These are phyloP conservation scores for Penicillium cataractarum DNA, from an alignment of 495 filamentous ascomycete species.

Conservation along the genomic window DNA sequence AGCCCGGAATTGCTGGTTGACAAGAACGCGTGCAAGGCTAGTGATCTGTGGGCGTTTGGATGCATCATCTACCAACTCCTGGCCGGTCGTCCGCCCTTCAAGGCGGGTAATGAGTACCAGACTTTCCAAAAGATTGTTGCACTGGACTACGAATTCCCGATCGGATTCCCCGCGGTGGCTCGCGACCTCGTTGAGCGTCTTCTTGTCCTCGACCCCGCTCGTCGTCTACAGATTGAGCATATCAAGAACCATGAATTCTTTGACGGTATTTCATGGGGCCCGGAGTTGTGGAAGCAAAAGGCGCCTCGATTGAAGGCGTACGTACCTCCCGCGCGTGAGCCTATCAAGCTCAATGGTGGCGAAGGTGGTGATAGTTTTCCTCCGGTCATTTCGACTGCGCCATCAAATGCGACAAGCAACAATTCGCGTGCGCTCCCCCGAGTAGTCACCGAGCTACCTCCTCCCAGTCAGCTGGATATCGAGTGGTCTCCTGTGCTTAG, in stretches of 20 bases:
- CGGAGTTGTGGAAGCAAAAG: conserved; percentile 85
- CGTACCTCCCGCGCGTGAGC: conserved; percentile 74
- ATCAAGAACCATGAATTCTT: conserved; percentile 99
- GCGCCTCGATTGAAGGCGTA: conserved; percentile 89
- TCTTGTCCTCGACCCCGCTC: conserved; percentile 85
- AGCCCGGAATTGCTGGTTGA: conserved; percentile 93
- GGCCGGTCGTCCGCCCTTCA: conserved; percentile 93
- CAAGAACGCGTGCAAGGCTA: conserved; percentile 97
- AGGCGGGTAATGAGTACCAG: conserved; percentile 93
- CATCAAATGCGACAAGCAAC: conserved; percentile 44
- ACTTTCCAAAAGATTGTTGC: conserved; percentile 98
- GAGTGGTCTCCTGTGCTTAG: conserved; percentile 98
- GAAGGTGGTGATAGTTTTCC: conserved; percentile 45
- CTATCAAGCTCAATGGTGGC: conserved; percentile 79
- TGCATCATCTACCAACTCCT: conserved; percentile 98
- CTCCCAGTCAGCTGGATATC: conserved; percentile 95
- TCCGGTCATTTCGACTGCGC: conserved; percentile 53
- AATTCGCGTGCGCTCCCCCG: conserved; percentile 66
- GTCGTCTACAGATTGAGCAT: conserved; percentile 89
- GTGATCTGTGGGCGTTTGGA: conserved; percentile 99
- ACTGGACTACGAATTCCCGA: conserved; percentile 91
- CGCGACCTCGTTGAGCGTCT: conserved; percentile 91
- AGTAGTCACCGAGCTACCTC: conserved; percentile 92
- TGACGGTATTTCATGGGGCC: conserved; percentile 84
- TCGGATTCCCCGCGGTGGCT: conserved; percentile 85